phyloP scores from a whole-genome alignment of 306 rosid species.

The Erythrophleum fordii region DNA sequence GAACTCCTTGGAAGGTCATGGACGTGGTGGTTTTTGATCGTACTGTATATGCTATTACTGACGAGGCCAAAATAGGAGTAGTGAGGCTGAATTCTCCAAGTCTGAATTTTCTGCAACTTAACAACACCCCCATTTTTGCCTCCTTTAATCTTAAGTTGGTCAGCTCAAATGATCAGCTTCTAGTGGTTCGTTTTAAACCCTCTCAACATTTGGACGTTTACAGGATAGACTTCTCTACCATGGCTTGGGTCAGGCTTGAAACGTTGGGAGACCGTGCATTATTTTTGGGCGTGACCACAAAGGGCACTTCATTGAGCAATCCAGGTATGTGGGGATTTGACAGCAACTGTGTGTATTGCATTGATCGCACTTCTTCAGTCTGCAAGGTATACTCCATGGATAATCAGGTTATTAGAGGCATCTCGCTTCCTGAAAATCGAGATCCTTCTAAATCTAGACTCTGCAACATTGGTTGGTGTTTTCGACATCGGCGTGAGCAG shows the following conservation, averaged over 20 bases:
- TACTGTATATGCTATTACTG: neutral
- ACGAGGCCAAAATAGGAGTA: slow-evolving; percentile 15
- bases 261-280: slow-evolving; percentile 25
- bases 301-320: slow-evolving; percentile 12
- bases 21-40: neutral
- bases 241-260: slow-evolving; percentile 4
- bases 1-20: neutral
- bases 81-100: neutral
- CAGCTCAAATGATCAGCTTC: neutral
- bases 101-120: neutral
- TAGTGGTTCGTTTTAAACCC: slow-evolving; percentile 17
- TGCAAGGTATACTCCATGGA: slow-evolving; percentile 13
- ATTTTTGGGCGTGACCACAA: neutral
- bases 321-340: slow-evolving; percentile 27
- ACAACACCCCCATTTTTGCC: neutral
- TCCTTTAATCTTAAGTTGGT: neutral
- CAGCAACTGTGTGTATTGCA: slow-evolving; percentile 10
- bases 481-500: slow-evolving; percentile 18
- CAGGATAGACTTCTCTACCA: slow-evolving; percentile 3
- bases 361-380: neutral
- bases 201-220: neutral
- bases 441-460: neutral
- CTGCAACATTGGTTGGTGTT: slow-evolving; percentile 32
- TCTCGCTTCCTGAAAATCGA: neutral
- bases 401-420: neutral